Base-by-base conservation (phyloP, 164 flowering plant genomes). In the Euptelea pleiosperma region DNA sequence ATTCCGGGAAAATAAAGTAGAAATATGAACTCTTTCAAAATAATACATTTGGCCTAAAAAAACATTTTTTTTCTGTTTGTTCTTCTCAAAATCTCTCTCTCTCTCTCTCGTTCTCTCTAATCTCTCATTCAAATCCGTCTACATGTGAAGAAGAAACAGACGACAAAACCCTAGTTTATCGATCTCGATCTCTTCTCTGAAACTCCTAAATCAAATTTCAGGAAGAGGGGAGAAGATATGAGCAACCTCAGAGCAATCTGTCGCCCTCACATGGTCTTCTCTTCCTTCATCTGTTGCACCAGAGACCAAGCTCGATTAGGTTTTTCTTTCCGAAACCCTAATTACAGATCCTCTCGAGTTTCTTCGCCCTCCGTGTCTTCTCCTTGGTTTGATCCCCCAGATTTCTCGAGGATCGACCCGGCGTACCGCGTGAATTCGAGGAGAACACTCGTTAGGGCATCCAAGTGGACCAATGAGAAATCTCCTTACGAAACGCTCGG, bases 401-500 rank as follows among this genome's bases (percentile, higher is more conserved):
- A 57, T 35, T 59, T 65, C 29, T 51, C n/a, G 2, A 44, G 63
- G 57, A 61, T 16, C 28, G 76, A 71, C 22, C 57, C 68, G 0
- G 59, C 72, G 56, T 72, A 71, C 48, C 77, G 88, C 3, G 30
- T 69, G 37, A 62, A 58, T 60, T 84, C 81, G 60, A 69, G 84
- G 73, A 77, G 86, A 52, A 80, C 78, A 14, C 45, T 75, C 28
- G 76, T 70, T 40, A 72, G 76, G 59, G 90, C 84, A n/a, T 75
- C 93, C 36, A 84, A 81, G 45, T 87, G 95, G 97, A 62, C 67
- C 4, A 76, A 80, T 1, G 74, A 73, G 45, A 87, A 72, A 64
- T 85, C 95, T 33, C 97, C 97, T 0, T 91, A 89, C 34, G 87
- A 86, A 34, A 85, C 84, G 16, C 86, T 89, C 1, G 96, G 96